Percentiles rank a stretch among this genome's conserved stretches.
These are phyloP conservation scores for Nakazawaea laoshanensis DNA, from an alignment of 805 yeast genomes.

Conservation along the genomic window DNA sequence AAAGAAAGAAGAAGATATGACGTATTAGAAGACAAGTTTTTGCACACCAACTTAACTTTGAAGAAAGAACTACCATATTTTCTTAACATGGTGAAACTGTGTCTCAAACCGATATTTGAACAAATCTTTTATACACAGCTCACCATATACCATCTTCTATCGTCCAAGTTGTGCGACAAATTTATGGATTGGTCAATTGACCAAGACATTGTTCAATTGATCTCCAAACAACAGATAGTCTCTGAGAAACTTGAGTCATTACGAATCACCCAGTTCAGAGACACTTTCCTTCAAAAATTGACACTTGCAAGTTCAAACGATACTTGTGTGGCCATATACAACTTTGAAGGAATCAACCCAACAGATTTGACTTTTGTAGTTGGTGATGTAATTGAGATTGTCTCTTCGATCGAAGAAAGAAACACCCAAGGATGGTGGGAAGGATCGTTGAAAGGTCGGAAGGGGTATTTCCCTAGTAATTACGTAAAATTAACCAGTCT, in stretches of 20 bases:
- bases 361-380: slow-evolving; percentile 34
- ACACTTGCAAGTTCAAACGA: slow-evolving; percentile 2
- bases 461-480: slow-evolving; percentile 39
- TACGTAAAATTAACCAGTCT: slow-evolving; percentile 20
- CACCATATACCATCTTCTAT: slow-evolving; percentile 24
- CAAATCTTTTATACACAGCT: slow-evolving; percentile 30
- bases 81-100: slow-evolving; percentile 21
- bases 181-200: not conserved
- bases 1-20: slow-evolving; percentile 22
- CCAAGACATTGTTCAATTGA: not conserved
- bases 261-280: slow-evolving; percentile 19
- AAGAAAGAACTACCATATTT: slow-evolving; percentile 40
- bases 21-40: slow-evolving; percentile 26
- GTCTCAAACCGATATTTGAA: slow-evolving; percentile 24
- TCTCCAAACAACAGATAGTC: slow-evolving; percentile 11
- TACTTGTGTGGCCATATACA: slow-evolving; percentile 30
- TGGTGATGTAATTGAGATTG: slow-evolving; percentile 34
- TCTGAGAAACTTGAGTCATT: slow-evolving; percentile 14
- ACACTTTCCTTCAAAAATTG: slow-evolving; percentile 15
- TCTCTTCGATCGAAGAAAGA: slow-evolving; percentile 20
- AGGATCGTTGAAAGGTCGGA: slow-evolving; percentile 30
- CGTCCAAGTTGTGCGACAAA: not conserved
- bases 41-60: slow-evolving; percentile 26
- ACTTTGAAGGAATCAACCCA: slow-evolving; percentile 24
- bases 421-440: slow-evolving; percentile 40